phyloP scores from a whole-genome alignment of 352 stramenopile genomes.

The Phytopythium mirpurense region DNA sequence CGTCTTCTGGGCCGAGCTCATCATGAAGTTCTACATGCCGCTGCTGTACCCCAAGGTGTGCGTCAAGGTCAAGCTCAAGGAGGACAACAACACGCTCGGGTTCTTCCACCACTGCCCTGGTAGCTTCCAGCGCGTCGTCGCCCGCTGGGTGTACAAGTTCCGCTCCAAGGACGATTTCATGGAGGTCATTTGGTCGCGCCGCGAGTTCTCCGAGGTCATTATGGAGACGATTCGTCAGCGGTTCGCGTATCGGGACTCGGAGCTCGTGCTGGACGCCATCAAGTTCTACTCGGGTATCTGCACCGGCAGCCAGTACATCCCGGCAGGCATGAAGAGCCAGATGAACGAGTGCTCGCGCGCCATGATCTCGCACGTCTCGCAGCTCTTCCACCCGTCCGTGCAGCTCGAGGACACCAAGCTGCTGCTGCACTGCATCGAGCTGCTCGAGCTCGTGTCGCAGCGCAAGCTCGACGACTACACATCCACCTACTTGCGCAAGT shows the following conservation, averaged over 20 bases:
- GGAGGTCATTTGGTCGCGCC: constrained; percentile 70
- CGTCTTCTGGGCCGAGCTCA: constrained; percentile 81
- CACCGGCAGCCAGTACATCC: constrained; percentile 66
- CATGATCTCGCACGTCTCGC: constrained; percentile 87
- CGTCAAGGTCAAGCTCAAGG: constrained; percentile 82
- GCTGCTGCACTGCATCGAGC: constrained; percentile 78
- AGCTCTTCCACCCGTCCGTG: constrained; percentile 83
- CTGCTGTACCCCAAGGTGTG: constrained; percentile 84
- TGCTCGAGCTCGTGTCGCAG: constrained; percentile 83
- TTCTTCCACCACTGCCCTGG: constrained; percentile 87
- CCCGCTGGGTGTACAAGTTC: constrained; percentile 85
- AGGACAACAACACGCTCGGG: constrained; percentile 66
- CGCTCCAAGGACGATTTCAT: constrained; percentile 77
- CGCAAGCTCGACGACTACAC: constrained; percentile 80
- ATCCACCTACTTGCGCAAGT: constrained; percentile 82
- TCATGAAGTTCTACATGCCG: constrained; percentile 90
- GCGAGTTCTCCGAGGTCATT: constrained; percentile 79
- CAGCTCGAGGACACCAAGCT: constrained; percentile 82
- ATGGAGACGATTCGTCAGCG: constrained; percentile 86
- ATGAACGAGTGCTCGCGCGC: constrained; percentile 78
- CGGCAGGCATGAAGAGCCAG: constrained; percentile 68
- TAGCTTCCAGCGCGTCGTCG: constrained; percentile 83
- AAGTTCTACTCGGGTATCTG: constrained; percentile 87
- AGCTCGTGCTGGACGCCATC: constrained; percentile 81
- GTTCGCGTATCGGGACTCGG: constrained; percentile 80